These are phyloP conservation scores for Calophaca sinica DNA, from an alignment of 306 rosid species.

Conservation along the genomic window DNA sequence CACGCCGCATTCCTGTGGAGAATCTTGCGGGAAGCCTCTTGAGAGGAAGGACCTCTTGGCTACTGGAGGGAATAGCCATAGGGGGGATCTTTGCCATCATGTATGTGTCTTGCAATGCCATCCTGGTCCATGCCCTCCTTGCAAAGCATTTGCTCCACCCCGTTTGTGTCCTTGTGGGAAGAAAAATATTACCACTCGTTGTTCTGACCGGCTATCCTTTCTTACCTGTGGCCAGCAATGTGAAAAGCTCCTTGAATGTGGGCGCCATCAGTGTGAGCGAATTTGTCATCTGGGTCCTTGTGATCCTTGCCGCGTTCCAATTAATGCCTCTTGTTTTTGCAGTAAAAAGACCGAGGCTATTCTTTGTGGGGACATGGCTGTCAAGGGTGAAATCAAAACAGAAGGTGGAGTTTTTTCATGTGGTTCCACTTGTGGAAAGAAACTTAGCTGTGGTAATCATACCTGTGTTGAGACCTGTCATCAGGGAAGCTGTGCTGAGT, in stretches of 20 bases:
- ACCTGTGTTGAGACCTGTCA: slow-evolving; percentile 67
- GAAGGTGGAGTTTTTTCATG: slow-evolving; percentile 70
- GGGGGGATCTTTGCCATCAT: slow-evolving; percentile 84
- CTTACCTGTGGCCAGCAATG: slow-evolving; percentile 81
- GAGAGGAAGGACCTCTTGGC: slow-evolving; percentile 36
- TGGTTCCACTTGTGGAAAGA: slow-evolving; percentile 65
- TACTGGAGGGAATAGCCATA: neutral
- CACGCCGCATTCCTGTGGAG: slow-evolving; percentile 95
- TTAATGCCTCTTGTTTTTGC: slow-evolving; percentile 83
- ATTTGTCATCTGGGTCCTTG: slow-evolving; percentile 86
- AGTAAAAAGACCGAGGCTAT: slow-evolving; percentile 59
- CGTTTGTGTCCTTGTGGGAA: slow-evolving; percentile 82
- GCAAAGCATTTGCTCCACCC: slow-evolving; percentile 86
- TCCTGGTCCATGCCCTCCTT: slow-evolving; percentile 96
- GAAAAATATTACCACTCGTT: slow-evolving; percentile 74
- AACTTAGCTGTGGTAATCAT: slow-evolving; percentile 77
- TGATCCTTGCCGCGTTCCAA: slow-evolving; percentile 67
- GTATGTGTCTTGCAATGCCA: slow-evolving; percentile 94
- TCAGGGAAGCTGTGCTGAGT: slow-evolving; percentile 78
- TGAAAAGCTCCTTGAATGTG: slow-evolving; percentile 75
- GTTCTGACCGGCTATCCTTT: slow-evolving; percentile 71
- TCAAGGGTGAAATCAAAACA: slow-evolving; percentile 65
- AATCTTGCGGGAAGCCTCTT: slow-evolving; percentile 82
- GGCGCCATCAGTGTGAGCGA: slow-evolving; percentile 69
- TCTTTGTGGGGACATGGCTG: slow-evolving; percentile 74